A percentile compares a stretch with the other conserved stretches of the same genome.
These are phyloP conservation scores for Penicillium nucicola DNA, from an alignment of 495 filamentous ascomycete genomes.

Conservation along the genomic window DNA sequence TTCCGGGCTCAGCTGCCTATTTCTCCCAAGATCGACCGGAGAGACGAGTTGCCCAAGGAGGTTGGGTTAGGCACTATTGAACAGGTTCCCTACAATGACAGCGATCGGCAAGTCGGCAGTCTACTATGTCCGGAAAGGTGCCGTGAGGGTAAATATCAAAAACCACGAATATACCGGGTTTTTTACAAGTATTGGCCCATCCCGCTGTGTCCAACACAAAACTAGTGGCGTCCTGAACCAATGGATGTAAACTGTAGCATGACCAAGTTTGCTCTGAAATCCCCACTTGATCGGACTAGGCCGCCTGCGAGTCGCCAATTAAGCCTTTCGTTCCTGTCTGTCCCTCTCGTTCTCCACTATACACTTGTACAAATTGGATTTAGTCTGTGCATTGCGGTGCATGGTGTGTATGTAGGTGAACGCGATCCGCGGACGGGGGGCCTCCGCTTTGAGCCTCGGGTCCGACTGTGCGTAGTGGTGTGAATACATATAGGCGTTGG, in stretches of 20 bases:
- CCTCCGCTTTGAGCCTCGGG: constrained; percentile 6
- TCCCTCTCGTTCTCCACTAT: constrained; percentile 4
- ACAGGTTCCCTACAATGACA: not conserved
- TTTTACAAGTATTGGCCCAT: not conserved
- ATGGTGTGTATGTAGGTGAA: not conserved
- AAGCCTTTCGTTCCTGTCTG: constrained; percentile 12
- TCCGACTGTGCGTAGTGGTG: not conserved
- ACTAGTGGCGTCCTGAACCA: not conserved
- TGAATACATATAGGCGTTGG: not conserved
- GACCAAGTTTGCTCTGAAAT: not conserved
- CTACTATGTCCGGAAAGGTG: no score
- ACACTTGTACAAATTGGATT: constrained; percentile 1
- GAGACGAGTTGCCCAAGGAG: not conserved
- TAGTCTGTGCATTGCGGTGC: not conserved
- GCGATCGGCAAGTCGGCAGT: not conserved
- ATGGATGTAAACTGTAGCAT: not conserved
- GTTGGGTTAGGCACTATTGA: not conserved
- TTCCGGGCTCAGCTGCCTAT: not conserved
- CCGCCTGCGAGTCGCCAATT: constrained; percentile 6
- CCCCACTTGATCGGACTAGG: constrained; percentile 14
- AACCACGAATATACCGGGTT: no score
- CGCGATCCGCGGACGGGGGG: not conserved
- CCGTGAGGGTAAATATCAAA: no score
- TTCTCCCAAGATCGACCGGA: not conserved
- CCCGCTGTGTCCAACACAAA: not conserved